These are phyloP conservation scores for Avena sativa DNA, from an alignment of 176 grass and related monocot genomes.

Conservation along the genomic window DNA sequence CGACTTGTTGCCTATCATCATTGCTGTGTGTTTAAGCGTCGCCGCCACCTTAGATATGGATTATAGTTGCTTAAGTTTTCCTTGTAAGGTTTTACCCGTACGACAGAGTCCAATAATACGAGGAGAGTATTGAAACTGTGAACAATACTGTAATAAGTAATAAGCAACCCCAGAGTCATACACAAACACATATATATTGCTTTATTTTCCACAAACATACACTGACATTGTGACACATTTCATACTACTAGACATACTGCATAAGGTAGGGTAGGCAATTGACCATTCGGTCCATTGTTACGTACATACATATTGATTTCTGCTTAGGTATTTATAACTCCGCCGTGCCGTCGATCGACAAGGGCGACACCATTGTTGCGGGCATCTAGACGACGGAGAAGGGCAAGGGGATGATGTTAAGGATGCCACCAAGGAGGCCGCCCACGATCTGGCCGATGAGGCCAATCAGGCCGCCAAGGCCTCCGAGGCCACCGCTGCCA, in stretches of 20 bases:
- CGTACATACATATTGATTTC: not conserved
- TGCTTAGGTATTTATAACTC: not conserved
- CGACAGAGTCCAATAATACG: no score
- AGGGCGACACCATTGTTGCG: not conserved
- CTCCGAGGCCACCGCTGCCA: not conserved
- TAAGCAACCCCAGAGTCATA: not conserved
- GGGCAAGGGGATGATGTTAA: not conserved
- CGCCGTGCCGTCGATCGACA: not conserved
- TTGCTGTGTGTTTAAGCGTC: no score
- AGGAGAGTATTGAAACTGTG: not conserved
- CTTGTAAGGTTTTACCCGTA: no score
- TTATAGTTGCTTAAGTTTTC: no score
- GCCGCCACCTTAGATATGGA: no score
- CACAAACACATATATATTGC: not conserved
- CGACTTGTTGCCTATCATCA: no score
- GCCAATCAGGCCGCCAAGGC: not conserved
- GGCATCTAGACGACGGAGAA: conserved; percentile 44
- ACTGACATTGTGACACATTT: not conserved
- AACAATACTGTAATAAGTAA: not conserved
- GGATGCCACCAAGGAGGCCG: not conserved
- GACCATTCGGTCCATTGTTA: not conserved
- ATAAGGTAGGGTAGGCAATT: not conserved
- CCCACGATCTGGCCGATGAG: not conserved
- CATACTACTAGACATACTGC: not conserved
- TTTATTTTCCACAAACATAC: not conserved